phyloP scores from a whole-genome alignment of 176 grass and related monocot genomes.

The bread wheat (Triticum aestivum) region IWGSC_CS_RefSeq_v2.1 NC_057794.1:584160877-584161376 shows the following conservation, averaged over 20 bases:
- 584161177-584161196: background rate
- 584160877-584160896: background rate
- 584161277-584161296: too few species aligned
- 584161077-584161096: slow-evolving; percentile 3
- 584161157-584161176: background rate
- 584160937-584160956: background rate
- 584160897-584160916: background rate
- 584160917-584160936: background rate
- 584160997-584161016: background rate
- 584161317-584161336: background rate
- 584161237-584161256: background rate
- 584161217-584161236: background rate
- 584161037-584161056: background rate
- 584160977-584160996: background rate
- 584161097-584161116: background rate
- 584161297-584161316: background rate
- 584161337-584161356: background rate
- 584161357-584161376: background rate
- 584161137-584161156: background rate
- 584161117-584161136: background rate
- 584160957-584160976: background rate
- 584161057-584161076: background rate
- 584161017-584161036: background rate
- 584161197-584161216: background rate
- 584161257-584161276: background rate